These are phyloP conservation scores for Arthrobotrys entomopaga DNA, from an alignment of 2,329 filamentous ascomycete species.

Conservation along the genomic window DNA sequence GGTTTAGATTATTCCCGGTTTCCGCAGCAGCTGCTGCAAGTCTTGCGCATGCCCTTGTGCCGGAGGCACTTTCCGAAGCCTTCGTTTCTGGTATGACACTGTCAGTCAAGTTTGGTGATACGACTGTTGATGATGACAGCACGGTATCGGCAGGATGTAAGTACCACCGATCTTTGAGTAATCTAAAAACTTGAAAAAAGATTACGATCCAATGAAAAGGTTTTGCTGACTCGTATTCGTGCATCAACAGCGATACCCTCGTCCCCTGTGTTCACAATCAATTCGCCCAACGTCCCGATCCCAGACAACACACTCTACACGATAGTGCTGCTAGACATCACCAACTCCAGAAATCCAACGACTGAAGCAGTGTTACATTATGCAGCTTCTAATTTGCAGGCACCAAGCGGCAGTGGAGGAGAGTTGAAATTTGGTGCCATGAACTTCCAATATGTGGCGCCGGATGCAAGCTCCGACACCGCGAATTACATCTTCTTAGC, in stretches of 20 bases:
- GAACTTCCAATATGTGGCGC: slow-evolving; percentile 39
- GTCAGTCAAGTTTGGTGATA: slow-evolving; percentile 41
- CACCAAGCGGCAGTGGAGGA: slow-evolving; percentile 16
- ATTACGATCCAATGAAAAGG: not conserved
- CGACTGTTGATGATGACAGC: slow-evolving; percentile 27
- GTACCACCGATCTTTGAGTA: slow-evolving; percentile 18
- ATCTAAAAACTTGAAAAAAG: too few relatives aligned
- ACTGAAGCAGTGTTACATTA: slow-evolving; percentile 36
- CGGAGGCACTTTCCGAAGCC: slow-evolving; percentile 44
- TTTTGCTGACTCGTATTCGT: slow-evolving; percentile 15
- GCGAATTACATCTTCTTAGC: slow-evolving; percentile 37
- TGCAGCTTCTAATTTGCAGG: slow-evolving; percentile 39
- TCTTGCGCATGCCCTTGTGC: slow-evolving; percentile 33
- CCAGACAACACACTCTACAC: slow-evolving; percentile 49
- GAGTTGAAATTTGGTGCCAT: slow-evolving; percentile 34
- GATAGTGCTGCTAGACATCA: slow-evolving; percentile 48
- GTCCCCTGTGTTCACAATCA: slow-evolving; percentile 39
- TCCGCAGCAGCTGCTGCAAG: slow-evolving; percentile 32
- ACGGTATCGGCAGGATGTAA: slow-evolving; percentile 39
- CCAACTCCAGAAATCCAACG: slow-evolving; percentile 33
- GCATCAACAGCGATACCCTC: slow-evolving; percentile 27
- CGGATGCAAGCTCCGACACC: slow-evolving; percentile 1
- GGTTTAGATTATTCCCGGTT: slow-evolving; percentile 47
- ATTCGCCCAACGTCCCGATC: slow-evolving; percentile 26
- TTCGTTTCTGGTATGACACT: slow-evolving; percentile 42